Base-by-base conservation (phyloP, 768 basidiomycete genomes). In the Roridomyces roridus region DNA sequence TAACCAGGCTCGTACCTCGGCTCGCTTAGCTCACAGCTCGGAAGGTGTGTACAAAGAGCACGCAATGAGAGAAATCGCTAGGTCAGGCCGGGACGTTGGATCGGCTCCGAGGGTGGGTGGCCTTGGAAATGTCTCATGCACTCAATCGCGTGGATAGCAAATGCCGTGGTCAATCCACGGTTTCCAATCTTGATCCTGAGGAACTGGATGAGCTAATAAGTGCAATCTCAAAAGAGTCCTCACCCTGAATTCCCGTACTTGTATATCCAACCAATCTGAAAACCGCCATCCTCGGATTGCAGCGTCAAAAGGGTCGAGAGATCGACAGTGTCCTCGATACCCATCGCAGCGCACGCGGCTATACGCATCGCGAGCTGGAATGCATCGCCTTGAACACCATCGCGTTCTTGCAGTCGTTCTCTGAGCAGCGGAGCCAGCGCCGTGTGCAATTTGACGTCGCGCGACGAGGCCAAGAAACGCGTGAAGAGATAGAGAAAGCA, bases 331-430 rank as follows among this genome's bases (percentile, higher is more conserved):
- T 81, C 71, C 24, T 65, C 62, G 17, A 84, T 46, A 6, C 77
- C 81, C 12, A 80, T 70, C 11, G 67, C 70, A 1, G 72, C 67
- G 36, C 79, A 79, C 1, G 77, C 78, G 18, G 82, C 57, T 43
- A 87, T 73, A 0, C 85, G 82, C 81, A 84, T 83, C 0, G 83
- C 80, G 1, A 86, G 77, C 6, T 82, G 81, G n/a, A 85, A 68
- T 2, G 84, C 74, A 61, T 83, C 83, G 21, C 80, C 82, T 6
- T 73, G 68, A 1, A 70, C 73, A 8, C 83, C 83, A 20, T 81
- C 74, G 6, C 80, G 77, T 65, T 86, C 84, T 48, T 73, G 72
- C 10, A 83, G 61, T 8, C 83, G 77, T 55, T 76, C 78, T 21
- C 70, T 72, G 55, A 84, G 68, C 20, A 83, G 65, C 0, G 77